Evolutionary conservation across 176 grass and related monocot genomes (phyloP), one percentile per base, ranked within the genome.

Genomic region (Cymbopogon citratus): DNA sequence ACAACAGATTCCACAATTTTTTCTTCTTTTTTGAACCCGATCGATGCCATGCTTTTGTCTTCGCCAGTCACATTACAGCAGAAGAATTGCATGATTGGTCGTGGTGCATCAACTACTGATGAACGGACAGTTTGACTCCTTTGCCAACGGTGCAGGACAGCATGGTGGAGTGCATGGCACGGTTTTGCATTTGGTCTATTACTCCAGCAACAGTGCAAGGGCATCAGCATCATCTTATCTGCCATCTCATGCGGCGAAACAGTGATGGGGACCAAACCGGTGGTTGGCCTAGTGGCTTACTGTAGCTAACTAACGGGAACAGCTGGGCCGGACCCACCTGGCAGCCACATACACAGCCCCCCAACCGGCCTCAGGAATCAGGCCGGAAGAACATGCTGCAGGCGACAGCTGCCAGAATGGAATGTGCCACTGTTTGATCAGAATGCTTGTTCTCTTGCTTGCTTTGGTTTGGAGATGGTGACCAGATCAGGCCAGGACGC

Each of bases 391-490:
- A 60, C 61, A 75, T 51, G 71, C 70, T 9, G 61, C n/a, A n/a
- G n/a, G n/a, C 59, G 54, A 44, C 26, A 84, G 76, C 73, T 34
- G 63, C 46, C 63, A 81, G 41, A 70, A 48, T 9, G 56, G 85
- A 83, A 82, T 62, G 65, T 73, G 56, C 65, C 19, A 73, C 24
- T 51, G 28, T 72, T 9, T 34, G 66, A 72, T 66, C 7, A 48
- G 45, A 81, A 69, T 73, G 57, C 77, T 73, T 71, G 39, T 71
- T 71, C 61, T 25, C 41, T 78, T 85, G 75, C 39, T 77, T 85
- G 74, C 59, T 24, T 24, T 4, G 52, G 7, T 43, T 25, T 9
- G 46, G 46, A 19, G 28, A 68, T 76, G 1, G 5, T 67, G 19
- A 27, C 2, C 67, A 39, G 66, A 49, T 6, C 54, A 39, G 2